A percentile compares a stretch with the other conserved stretches of the same genome.
Evolutionary conservation across 306 rosid genomes (phyloP).

Genomic region (Sicyos baderoa): DNA sequence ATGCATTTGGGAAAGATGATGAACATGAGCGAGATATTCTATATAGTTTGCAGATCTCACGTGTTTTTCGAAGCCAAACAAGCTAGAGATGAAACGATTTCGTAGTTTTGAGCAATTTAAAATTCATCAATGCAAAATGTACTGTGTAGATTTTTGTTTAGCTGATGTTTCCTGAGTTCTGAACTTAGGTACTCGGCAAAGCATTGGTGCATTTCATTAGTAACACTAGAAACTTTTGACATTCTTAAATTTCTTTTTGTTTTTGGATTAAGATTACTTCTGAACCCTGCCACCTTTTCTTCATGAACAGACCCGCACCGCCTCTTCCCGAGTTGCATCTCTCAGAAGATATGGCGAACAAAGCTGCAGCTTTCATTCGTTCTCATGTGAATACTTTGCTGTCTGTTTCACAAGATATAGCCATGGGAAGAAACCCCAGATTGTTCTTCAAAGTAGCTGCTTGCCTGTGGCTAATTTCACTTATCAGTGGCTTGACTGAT

Average conservation of each 20-base stretch:
- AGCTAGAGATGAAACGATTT: background rate
- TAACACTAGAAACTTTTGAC: background rate
- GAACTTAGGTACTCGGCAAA: background rate
- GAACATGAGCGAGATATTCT: background rate
- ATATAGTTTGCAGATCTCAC: background rate
- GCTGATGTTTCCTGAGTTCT: background rate
- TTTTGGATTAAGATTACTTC: background rate
- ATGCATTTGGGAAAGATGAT: background rate
- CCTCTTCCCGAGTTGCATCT: slow-evolving; percentile 77
- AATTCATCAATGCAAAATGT: background rate
- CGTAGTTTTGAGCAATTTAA: background rate
- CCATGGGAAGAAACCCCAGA: slow-evolving; percentile 64
- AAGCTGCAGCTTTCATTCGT: slow-evolving; percentile 46
- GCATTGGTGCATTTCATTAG: background rate
- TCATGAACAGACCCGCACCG: slow-evolving; percentile 76
- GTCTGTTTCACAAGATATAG: slow-evolving; percentile 54
- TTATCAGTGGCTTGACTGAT: slow-evolving; percentile 80
- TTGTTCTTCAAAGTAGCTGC: slow-evolving; percentile 80
- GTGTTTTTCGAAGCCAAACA: background rate
- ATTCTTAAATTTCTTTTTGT: background rate
- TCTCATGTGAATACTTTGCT: slow-evolving; percentile 47
- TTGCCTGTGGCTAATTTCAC: slow-evolving; percentile 48
- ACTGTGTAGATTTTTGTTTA: background rate
- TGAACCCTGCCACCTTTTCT: slow-evolving; percentile 14
- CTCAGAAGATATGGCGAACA: slow-evolving; percentile 72